Evolutionary conservation across 2,329 filamentous ascomycete genomes (phyloP).

Genomic region (Colletotrichum viniferum): DNA sequence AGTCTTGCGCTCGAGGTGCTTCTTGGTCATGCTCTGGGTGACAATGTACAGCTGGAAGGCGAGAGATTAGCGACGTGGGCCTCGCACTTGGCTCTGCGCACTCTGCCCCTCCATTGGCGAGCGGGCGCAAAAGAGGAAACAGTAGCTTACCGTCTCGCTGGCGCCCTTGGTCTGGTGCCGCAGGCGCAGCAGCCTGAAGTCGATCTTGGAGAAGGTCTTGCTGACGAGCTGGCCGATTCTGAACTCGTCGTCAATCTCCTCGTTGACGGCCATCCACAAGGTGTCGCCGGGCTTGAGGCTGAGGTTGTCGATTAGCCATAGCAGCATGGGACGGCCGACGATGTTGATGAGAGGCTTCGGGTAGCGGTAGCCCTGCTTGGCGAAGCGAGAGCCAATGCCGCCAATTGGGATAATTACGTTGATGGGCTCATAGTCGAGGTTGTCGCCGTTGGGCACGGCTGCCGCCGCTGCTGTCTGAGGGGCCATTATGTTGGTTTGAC

Average conservation of each 20-base stretch:
- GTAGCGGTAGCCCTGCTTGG: conserved; percentile 32
- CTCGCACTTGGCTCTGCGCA: not conserved
- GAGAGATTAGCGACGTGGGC: not conserved
- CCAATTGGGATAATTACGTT: conserved; percentile 36
- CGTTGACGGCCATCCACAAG: conserved; percentile 33
- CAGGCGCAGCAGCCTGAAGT: conserved; percentile 27
- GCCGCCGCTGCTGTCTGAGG: not conserved
- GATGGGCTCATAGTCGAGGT: conserved; percentile 24
- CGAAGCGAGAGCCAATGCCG: conserved; percentile 33
- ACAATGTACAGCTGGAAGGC: conserved; percentile 29
- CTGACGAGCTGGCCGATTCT: conserved; percentile 29
- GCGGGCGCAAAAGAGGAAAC: not conserved
- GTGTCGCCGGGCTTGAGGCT: conserved; percentile 27
- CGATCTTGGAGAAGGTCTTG: conserved; percentile 28
- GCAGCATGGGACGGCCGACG: conserved; percentile 32
- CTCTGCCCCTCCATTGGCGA: not conserved
- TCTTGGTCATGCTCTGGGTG: conserved; percentile 31
- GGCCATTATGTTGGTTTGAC: conserved; percentile 2
- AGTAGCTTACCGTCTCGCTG: conserved; percentile 29
- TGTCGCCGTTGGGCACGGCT: conserved; percentile 6
- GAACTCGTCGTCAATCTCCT: conserved; percentile 32
- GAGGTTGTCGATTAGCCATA: conserved; percentile 33
- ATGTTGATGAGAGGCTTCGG: conserved; percentile 36
- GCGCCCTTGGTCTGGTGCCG: conserved; percentile 33
- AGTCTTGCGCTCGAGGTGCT: conserved; percentile 29